These are phyloP conservation scores for Entomortierella chlamydospora DNA, from an alignment of 192 early-diverging fungal species.

Conservation along the genomic window DNA sequence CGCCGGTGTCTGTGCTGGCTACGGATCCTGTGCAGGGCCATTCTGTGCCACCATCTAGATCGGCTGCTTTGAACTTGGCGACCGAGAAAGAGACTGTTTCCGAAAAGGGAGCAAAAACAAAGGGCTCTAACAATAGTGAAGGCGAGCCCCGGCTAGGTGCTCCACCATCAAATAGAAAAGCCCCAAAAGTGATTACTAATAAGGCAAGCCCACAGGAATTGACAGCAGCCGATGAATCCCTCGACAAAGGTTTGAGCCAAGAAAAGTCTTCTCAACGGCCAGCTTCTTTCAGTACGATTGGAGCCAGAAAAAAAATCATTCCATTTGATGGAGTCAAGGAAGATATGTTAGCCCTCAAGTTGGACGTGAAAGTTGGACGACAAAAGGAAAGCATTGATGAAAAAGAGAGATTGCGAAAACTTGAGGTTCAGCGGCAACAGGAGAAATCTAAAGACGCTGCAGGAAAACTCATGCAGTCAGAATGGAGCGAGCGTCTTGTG, in stretches of 20 bases:
- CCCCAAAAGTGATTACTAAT: too few species aligned
- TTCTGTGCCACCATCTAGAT: too few species aligned
- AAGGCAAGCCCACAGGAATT: too few species aligned
- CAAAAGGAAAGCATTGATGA: constrained; percentile 42
- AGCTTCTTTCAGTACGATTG: background rate
- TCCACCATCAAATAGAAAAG: too few species aligned
- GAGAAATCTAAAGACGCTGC: background rate
- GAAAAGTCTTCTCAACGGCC: background rate
- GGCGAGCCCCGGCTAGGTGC: too few species aligned
- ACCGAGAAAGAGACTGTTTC: too few species aligned
- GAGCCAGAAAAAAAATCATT: constrained; percentile 13
- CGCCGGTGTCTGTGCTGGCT: background rate
- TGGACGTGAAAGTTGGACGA: constrained; percentile 36
- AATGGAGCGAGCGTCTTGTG: constrained; percentile 8
- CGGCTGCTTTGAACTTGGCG: too few species aligned
- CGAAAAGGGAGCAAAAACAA: too few species aligned
- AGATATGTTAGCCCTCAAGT: constrained; percentile 34
- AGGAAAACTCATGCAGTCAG: constrained; percentile 37
- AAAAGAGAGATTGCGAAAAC: background rate
- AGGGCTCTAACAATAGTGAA: too few species aligned
- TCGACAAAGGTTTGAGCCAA: too few species aligned
- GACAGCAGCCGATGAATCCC: too few species aligned
- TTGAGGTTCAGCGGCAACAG: constrained; percentile 1
- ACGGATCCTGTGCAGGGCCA: background rate
- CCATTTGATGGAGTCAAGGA: constrained; percentile 30